Evolutionary conservation across 2,329 filamentous ascomycete species (phyloP), one percentile per base, ranked within the genome.

Genomic region (Cordyceps javanica): DNA sequence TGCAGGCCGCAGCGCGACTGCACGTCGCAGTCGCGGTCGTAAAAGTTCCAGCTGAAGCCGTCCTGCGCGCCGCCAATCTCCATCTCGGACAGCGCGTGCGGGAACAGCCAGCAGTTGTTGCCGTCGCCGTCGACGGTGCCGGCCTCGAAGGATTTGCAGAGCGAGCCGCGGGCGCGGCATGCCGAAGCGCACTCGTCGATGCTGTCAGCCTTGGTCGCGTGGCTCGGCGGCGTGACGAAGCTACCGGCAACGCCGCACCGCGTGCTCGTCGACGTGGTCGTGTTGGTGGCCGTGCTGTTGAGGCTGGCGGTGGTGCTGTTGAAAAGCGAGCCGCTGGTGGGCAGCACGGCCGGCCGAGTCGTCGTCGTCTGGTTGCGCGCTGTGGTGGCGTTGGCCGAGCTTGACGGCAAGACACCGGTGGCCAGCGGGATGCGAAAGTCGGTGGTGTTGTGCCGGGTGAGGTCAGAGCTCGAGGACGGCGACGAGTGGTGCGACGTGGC

Each of bases 51-150:
- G 46, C 36, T 58, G 55, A 58, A 58, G 28, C 55, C 55, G 21
- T 52, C 46, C 23, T 52, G 39, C 11, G 32, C 38, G 39, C 16
- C n/a, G 55, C 55, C 55, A 25, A 58, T 21, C 16, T 52, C 46
- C 55, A 58, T 51, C 28, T 58, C 55, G 38, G 38, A 38, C 2
- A 58, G 46, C n/a, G 9, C 6, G 16, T 52, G 36, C 8, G 28
- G 21, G 9, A 58, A 58, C 6, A 58, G 39, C 55, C 55, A 58
- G 48, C 55, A 58, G 48, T 58, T 58, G 55, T 58, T 51, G 46
- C 48, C 48, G 55, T 51, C 36, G 48, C 55, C 55, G 48, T 58
- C 55, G 38, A 58, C 46, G 38, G 55, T 58, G 48, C 55, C 55
- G 14, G 39, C 46, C 32, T 58, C 55, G n/a, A 58, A 58, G 19